phyloP scores from a whole-genome alignment of 768 basidiomycete species.

The Mycena amicta region DNA sequence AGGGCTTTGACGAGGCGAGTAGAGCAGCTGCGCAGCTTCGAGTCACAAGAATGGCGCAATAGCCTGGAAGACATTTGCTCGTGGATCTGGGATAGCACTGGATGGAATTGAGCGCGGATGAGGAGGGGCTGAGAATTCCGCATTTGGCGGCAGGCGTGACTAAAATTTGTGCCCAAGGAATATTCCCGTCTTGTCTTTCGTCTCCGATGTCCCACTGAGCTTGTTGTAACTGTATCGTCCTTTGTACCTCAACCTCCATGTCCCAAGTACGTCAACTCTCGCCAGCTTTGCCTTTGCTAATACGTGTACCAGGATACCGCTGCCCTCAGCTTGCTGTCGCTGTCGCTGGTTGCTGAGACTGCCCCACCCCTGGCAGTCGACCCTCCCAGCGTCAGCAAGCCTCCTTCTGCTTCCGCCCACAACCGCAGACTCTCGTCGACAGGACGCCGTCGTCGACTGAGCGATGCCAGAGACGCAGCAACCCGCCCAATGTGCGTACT shows the following conservation, averaged over 20 bases:
- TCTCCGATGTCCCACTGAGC: slow-evolving; percentile 1
- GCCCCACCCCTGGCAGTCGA: slow-evolving; percentile 48
- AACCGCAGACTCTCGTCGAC: slow-evolving; percentile 72
- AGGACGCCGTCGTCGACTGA: slow-evolving; percentile 71
- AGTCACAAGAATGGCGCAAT: no score
- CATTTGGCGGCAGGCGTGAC: neutral
- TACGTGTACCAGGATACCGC: slow-evolving; percentile 21
- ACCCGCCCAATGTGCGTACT: slow-evolving; percentile 69
- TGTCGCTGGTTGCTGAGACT: slow-evolving; percentile 63
- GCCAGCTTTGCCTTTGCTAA: slow-evolving; percentile 3
- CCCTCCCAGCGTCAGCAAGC: slow-evolving; percentile 10
- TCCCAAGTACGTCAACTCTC: slow-evolving; percentile 10
- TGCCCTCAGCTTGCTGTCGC: slow-evolving; percentile 59
- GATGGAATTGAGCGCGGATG: no score
- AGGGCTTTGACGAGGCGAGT: no score
- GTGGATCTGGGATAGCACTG: no score
- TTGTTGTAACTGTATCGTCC: neutral
- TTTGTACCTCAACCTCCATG: slow-evolving; percentile 6
- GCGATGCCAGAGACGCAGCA: slow-evolving; percentile 80
- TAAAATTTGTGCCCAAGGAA: neutral
- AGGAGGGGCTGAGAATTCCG: no score
- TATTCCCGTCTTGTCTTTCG: neutral
- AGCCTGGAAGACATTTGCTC: no score
- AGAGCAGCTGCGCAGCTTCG: no score
- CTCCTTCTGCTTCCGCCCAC: slow-evolving; percentile 37